Percentiles rank a stretch among this genome's conserved stretches.
Conservation (phyloP, 169 alveolate genomes). For the Plasmodium berghei region DNA sequence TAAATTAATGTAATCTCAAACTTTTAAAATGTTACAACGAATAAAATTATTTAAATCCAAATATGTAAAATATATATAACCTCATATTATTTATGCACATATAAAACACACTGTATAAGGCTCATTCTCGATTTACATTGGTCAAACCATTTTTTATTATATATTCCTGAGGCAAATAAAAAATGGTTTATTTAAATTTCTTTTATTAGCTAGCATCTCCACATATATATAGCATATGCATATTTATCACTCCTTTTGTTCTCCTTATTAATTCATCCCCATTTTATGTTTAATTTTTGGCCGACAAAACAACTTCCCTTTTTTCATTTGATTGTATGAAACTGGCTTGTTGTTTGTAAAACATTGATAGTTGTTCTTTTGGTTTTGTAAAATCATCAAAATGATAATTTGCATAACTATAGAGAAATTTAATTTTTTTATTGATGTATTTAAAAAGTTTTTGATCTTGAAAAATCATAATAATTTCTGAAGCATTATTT, state of each 20-base stretch:
- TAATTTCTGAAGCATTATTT: constrained; percentile 2
- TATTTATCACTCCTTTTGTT: background rate
- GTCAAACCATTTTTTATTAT: too few relatives aligned
- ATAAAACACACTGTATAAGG: too few relatives aligned
- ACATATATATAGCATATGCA: background rate
- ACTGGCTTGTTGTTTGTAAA: constrained; percentile 48
- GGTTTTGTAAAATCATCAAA: constrained; percentile 21
- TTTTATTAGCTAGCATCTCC: background rate
- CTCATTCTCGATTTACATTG: too few relatives aligned
- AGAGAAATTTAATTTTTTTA: constrained; percentile 54
- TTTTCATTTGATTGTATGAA: constrained; percentile 28
- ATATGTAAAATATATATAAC: too few relatives aligned
- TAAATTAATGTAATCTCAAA: too few relatives aligned
- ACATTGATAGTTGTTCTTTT: constrained; percentile 16
- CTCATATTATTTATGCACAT: too few relatives aligned
- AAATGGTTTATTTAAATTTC: too few relatives aligned
- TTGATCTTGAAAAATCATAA: constrained; percentile 36
- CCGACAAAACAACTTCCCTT: constrained; percentile 33
- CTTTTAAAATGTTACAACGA: too few relatives aligned
- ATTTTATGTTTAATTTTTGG: background rate
- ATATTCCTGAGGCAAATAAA: too few relatives aligned
- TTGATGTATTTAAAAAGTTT: constrained; percentile 40
- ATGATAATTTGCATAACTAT: constrained; percentile 66
- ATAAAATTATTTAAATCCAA: too few relatives aligned
- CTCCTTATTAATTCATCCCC: background rate